Evolutionary conservation across 1,139 yeast species (phyloP), one percentile per base, ranked within the genome.

Genomic region (Arxiozyma bovina): DNA sequence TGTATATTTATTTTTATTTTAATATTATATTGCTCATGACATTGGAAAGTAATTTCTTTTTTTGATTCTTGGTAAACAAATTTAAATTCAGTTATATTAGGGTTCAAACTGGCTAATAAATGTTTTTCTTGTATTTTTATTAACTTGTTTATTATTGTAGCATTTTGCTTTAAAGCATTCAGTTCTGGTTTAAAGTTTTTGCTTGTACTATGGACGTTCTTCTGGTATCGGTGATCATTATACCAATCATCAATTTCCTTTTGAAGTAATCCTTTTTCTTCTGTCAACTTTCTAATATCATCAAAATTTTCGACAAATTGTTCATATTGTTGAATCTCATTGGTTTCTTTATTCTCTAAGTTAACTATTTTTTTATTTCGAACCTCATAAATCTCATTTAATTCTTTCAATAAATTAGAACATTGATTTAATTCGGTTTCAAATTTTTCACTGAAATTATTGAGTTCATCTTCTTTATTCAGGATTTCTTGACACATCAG

Each of bases 401-500:
- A 54, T 48, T 67, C 65, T 17, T 58, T 55, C 17, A 67, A 49
- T 42, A 66, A 51, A 11, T 55, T 54, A 54, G 60, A 60, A 51
- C 70, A 68, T 21, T 61, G 60, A 38, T 63, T 68, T 9, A 67
- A 52, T 4, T 61, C 61, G 42, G 59, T 60, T 12, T 63, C 54
- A 0, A 61, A 58, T n/a, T 60, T 62, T 23, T 64, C 51, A 51
- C 62, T 62, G 4, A 59, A 34, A 42, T 64, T 65, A 50, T 66
- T 66, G 1, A 64, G 53, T 21, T 51, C 54, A 46, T 63, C 60
- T 48, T 63, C 64, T n/a, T 57, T 55, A 25, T 57, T 57, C 2
- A 58, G 59, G 15, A 65, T 49, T 4, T 57, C 56, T 18, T 56
- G 56, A 42, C 64, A 58, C 11, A 57, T 52, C 7, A 53, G 50